Evolutionary conservation across 106 monocot species (phyloP), one percentile per base, ranked within the genome.

Genomic region (Platanthera zijinensis): DNA sequence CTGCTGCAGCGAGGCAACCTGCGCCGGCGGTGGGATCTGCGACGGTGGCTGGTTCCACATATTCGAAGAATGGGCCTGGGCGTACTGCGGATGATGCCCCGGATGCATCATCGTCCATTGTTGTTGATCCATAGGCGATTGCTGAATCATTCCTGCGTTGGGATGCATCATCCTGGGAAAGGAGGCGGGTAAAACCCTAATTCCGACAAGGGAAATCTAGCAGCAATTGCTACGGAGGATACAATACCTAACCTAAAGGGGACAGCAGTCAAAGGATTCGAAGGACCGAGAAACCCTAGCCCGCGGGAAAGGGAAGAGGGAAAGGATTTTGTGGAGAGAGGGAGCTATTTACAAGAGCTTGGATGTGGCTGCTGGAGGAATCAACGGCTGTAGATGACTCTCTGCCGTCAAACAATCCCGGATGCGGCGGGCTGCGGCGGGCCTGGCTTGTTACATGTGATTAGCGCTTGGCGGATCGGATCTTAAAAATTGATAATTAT

Each of bases 21-120:
- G 77, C 45, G 79, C 50, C 53, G 75, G 89, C 22, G 84, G 86
- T 0, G 85, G 85, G 53, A 88, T 78, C 85, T 86, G 89, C 5
- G 90, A 87, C 8, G 87, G 83, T 76, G 87, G 93, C 77, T 90
- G 93, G 78, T 80, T 80, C 91, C 91, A 91, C 80, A 82, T 11
- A 12, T 25, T 82, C 51, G 82, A 82, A 50, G 57, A 82, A 18
- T 80, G 75, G 15, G 71, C 57, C 30, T 48, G 76, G 7, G 59
- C 75, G 32, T 76, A 69, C 76, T 78, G 83, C 72, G 22, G 82
- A 1, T 69, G 82, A 3, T 75, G 79, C 9, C 73, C 73, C 51
- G 78, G 71, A 39, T 52, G 48, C 85, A 84, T 83, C 87, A 81
- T 77, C 64, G 46, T 9, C 86, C 77, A 78, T 74, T 80, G 84